Conservation (phyloP, 805 yeast genomes). For the Millerozyma acaciae region DNA sequence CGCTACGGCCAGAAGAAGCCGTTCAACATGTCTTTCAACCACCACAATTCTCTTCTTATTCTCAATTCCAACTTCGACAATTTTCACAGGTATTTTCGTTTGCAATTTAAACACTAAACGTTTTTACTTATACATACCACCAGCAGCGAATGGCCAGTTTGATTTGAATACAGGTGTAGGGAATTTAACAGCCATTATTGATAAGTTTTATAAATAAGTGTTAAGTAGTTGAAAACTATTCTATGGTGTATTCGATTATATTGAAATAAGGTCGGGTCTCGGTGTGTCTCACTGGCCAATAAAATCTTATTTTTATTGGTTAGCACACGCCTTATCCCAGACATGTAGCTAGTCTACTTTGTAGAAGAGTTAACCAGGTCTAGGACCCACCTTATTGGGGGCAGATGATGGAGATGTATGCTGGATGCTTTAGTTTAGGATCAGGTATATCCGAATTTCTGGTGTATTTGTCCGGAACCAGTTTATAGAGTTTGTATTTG, state of each 20-base stretch:
- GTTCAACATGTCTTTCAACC: too few species aligned
- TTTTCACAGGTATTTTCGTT: too few species aligned
- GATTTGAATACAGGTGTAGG: conserved; percentile 58
- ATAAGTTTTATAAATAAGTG: background rate
- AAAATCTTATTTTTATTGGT: conserved; percentile 3
- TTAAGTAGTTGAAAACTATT: background rate
- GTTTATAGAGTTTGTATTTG: conserved; percentile 9
- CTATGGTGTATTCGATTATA: conserved; percentile 1
- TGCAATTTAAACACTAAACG: too few species aligned
- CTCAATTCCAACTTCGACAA: too few species aligned
- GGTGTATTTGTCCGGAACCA: conserved; percentile 25
- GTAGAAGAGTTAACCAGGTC: too few species aligned
- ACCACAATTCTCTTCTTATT: too few species aligned
- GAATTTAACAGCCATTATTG: conserved; percentile 36
- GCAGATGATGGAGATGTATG: too few species aligned
- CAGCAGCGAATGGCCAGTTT: conserved; percentile 87
- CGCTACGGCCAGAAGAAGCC: too few species aligned
- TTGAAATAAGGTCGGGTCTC: conserved; percentile 9
- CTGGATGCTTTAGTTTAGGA: too few species aligned
- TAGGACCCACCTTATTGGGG: too few species aligned
- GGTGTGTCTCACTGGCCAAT: conserved; percentile 10
- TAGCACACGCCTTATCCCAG: background rate
- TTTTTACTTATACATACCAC: conserved; percentile 52
- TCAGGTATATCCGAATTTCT: conserved; percentile 23
- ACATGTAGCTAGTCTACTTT: background rate